A percentile compares a stretch with the other conserved stretches of the same genome.
Conservation (phyloP, 2,329 filamentous ascomycete genomes). For the Alternaria consortialis region DNA sequence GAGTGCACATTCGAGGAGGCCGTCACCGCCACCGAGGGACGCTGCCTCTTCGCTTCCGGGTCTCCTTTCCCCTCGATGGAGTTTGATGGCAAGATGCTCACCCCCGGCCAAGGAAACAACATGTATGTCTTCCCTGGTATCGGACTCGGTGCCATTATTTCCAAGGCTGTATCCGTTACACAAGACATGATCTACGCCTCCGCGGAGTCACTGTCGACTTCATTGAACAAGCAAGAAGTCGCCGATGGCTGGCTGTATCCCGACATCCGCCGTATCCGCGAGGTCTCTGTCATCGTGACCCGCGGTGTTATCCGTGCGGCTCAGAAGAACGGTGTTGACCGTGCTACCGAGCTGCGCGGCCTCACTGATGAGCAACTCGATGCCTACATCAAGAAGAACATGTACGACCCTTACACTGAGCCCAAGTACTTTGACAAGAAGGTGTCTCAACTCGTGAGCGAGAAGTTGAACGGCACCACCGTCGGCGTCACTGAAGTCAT, state of each 20-base stretch:
- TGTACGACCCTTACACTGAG: conserved; percentile 63
- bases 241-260: conserved; percentile 89
- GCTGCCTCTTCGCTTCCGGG: conserved; percentile 91
- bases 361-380: conserved; percentile 74
- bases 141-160: conserved; percentile 89
- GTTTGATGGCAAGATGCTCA: conserved; percentile 56
- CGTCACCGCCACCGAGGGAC: conserved; percentile 87
- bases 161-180: conserved; percentile 85
- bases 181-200: conserved; percentile 98
- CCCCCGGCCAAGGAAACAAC: conserved; percentile 74
- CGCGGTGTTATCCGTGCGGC: conserved; percentile 94
- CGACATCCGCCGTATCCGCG: conserved; percentile 86
- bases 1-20: conserved; percentile 98
- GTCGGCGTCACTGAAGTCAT: conserved; percentile 39
- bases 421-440: conserved; percentile 53
- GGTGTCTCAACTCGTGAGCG: conserved; percentile 44
- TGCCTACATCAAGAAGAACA: conserved; percentile 66
- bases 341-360: conserved; percentile 67
- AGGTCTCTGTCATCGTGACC: conserved; percentile 86
- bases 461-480: conserved; percentile 30
- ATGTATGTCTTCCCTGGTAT: conserved; percentile 97
- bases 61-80: conserved; percentile 82
- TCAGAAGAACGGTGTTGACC: conserved; percentile 74
- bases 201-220: conserved; percentile 79
- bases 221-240: conserved; percentile 82